Evolutionary conservation across 2,329 filamentous ascomycete genomes (phyloP), one percentile per base, ranked within the genome.

Genomic region (Tolypocladium tundrense): DNA sequence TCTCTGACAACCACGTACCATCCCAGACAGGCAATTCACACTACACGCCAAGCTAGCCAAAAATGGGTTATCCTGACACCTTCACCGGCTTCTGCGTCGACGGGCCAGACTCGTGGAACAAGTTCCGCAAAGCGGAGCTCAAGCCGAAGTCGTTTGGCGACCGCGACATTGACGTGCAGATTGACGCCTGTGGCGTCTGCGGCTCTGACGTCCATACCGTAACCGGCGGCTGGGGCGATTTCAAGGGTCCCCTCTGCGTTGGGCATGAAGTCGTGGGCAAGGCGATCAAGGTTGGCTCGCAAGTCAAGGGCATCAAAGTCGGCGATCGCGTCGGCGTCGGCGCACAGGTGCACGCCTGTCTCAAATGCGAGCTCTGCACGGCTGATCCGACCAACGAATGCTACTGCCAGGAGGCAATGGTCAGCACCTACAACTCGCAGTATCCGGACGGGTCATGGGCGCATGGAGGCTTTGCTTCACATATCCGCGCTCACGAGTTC

Each of bases 281-380:
- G 53, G 81, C 77, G 3, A 72, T 78, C 37, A 72, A 73, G 19
- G 70, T 83, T 21, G 81, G 80, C 5, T 64, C 69, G 54, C 65
- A 70, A 10, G 76, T 77, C 52, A 75, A 71, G 51, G 65, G 72
- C 33, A 78, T 87, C 66, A 77, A 80, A 60, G 66, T 83, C 43
- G 86, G 87, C 54, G 86, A 89, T 63, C 77, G 85, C 11, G 84
- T 87, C 31, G 84, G 84, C 21, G 77, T 87, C 4, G 84, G 84
- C 54, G 83, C 84, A 0, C 84, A 87, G 65, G 77, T 82, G 31
- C 77, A 73, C 70, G 74, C 81, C 1, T 88, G 85, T 67, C 70
- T 83, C 7, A 73, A 77, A 64, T 80, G 77, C 65, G 65, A 71
- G 16, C 67, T 73, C 21, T 80, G 78, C 72, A 76, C 75, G 64